Evolutionary conservation across 176 grass and related monocot species (phyloP).

Genomic region (Otatea glauca): DNA sequence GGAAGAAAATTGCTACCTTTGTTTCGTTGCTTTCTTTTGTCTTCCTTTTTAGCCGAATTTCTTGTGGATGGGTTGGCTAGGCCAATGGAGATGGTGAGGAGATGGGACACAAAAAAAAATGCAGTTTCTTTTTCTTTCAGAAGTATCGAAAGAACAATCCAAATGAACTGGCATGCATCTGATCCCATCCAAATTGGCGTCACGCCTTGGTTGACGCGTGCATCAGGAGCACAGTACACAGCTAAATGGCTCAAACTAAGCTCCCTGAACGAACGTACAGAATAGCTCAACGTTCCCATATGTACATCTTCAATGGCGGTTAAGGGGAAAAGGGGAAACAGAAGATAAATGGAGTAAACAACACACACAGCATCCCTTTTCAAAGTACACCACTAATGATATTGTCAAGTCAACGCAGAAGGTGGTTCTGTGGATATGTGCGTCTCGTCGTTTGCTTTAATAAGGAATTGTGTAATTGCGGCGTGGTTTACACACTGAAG

Average conservation of each 20-base stretch:
- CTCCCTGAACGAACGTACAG: background rate
- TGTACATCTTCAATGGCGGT: conserved; percentile 32
- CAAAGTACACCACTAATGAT: conserved; percentile 39
- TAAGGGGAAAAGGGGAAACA: background rate
- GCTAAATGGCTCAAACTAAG: background rate
- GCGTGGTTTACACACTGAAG: background rate
- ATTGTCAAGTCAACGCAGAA: conserved; percentile 8
- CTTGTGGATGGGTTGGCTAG: background rate
- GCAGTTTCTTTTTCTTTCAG: background rate
- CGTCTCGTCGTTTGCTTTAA: background rate
- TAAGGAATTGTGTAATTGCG: background rate
- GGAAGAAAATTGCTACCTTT: background rate
- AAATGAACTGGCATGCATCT: background rate
- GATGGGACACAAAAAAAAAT: conserved; percentile 9
- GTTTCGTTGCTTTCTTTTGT: background rate
- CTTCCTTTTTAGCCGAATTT: background rate
- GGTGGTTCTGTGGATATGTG: conserved; percentile 33
- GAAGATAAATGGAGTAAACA: background rate
- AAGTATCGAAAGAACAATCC: conserved; percentile 5
- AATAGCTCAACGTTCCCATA: conserved; percentile 26
- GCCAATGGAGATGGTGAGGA: background rate
- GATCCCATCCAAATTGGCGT: conserved; percentile 1
- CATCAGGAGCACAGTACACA: background rate
- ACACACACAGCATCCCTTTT: conserved; percentile 25
- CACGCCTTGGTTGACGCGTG: background rate